Conservation (phyloP, 139 green algal genomes). For the Coelastrella sp. region DNA sequence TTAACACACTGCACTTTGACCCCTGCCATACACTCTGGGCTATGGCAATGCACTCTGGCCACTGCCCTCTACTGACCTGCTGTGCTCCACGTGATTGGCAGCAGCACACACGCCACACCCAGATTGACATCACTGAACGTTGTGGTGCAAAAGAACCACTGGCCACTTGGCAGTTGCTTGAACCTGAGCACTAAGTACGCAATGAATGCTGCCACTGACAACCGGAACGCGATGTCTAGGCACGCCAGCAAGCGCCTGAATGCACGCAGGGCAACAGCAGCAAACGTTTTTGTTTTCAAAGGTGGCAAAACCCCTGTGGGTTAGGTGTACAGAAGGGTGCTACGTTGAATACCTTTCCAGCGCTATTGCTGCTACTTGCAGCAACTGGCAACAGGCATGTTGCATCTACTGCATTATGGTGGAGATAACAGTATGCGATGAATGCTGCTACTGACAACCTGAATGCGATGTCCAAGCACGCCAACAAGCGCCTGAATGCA, state of each 20-base stretch:
- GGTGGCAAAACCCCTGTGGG: not conserved
- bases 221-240: not conserved
- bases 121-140: not conserved
- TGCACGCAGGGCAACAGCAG: not conserved
- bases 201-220: constrained; percentile 17
- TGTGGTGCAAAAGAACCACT: constrained; percentile 16
- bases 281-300: not conserved
- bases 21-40: no score
- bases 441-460: no score
- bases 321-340: not conserved
- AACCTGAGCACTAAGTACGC: constrained; percentile 22
- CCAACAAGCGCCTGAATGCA: constrained; percentile 23
- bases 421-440: no score
- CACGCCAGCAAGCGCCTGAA: constrained; percentile 13
- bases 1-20: no score
- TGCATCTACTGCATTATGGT: no score
- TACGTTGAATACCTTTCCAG: no score
- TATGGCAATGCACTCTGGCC: no score
- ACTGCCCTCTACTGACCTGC: not conserved
- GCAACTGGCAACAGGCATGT: no score
- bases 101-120: not conserved
- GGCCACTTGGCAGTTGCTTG: constrained; percentile 1
- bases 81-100: not conserved
- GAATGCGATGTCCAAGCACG: not conserved
- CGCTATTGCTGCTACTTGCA: no score